Evolutionary conservation across 1,284 basidiomycete genomes (phyloP).

Genomic region (Macrocystidia cucumis): DNA sequence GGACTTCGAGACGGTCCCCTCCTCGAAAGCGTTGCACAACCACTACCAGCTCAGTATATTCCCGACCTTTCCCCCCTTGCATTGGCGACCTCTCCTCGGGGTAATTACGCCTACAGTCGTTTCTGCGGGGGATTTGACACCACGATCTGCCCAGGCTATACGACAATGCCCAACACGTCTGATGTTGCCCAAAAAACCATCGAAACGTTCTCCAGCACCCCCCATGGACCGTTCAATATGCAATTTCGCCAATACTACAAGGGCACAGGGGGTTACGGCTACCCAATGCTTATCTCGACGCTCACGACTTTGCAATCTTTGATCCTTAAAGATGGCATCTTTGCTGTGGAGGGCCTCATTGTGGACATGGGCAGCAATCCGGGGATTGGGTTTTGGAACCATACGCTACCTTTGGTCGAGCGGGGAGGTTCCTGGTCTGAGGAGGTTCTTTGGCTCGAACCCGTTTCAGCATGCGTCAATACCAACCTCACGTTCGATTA

Average conservation of each 20-base stretch:
- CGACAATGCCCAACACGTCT: constrained; percentile 7
- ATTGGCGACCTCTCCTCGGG: constrained; percentile 11
- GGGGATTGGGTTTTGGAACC: constrained; percentile 1
- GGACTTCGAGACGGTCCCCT: constrained; percentile 10
- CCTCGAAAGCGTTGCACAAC: neutral
- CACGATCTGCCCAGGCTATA: constrained; percentile 11
- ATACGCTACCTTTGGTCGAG: neutral
- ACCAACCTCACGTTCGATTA: constrained; percentile 8
- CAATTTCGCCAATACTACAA: constrained; percentile 1
- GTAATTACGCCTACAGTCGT: constrained; percentile 10
- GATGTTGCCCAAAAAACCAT: constrained; percentile 8
- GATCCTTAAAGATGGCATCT: constrained; percentile 10
- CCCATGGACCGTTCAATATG: neutral
- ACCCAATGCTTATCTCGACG: neutral
- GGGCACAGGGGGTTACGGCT: neutral
- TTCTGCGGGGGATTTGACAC: constrained; percentile 9
- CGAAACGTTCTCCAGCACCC: constrained; percentile 1
- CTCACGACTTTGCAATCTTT: neutral
- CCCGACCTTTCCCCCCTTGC: constrained; percentile 12
- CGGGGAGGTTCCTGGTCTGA: neutral
- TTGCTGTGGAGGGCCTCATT: neutral
- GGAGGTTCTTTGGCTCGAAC: constrained; percentile 1
- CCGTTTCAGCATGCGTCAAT: constrained; percentile 1
- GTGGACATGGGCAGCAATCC: neutral
- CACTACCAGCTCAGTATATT: constrained; percentile 8